phyloP scores from a whole-genome alignment of 345 rosid genomes.

The Brassica cretica region DNA sequence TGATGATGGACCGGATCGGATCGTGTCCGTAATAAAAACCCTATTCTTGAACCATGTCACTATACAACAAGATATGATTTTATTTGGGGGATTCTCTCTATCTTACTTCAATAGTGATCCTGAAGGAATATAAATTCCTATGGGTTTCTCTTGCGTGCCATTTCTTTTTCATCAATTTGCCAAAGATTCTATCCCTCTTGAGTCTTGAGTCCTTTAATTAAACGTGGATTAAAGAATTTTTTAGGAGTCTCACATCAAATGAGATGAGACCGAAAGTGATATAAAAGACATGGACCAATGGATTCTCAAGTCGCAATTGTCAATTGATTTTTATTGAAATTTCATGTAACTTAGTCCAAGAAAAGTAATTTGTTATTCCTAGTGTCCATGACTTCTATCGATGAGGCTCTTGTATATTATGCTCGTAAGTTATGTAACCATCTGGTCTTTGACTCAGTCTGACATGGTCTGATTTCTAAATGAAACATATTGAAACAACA shows the following conservation, averaged over 20 bases:
- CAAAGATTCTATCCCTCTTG: constrained; percentile 12
- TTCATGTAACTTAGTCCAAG: too few relatives aligned
- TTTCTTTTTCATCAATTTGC: constrained; percentile 25
- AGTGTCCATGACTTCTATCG: too few relatives aligned
- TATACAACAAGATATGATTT: constrained; percentile 30
- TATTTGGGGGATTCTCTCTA: constrained; percentile 28
- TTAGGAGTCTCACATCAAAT: background rate
- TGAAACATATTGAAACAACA: too few relatives aligned
- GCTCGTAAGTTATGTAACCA: too few relatives aligned
- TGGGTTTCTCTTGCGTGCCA: constrained; percentile 7
- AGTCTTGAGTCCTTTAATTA: background rate
- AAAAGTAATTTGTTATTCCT: too few relatives aligned
- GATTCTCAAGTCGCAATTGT: background rate
- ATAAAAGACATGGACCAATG: background rate
- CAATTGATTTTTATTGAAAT: background rate
- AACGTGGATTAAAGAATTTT: background rate
- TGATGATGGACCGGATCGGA: background rate
- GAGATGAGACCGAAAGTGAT: background rate
- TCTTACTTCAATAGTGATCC: constrained; percentile 31
- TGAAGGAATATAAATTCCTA: constrained; percentile 26
- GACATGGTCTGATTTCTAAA: too few relatives aligned
- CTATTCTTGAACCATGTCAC: constrained; percentile 35
- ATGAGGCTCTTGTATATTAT: too few relatives aligned
- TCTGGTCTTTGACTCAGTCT: too few relatives aligned
- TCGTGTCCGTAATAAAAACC: background rate